These are phyloP conservation scores for Sonneratia caseolaris DNA, from an alignment of 345 rosid species.

Conservation along the genomic window DNA sequence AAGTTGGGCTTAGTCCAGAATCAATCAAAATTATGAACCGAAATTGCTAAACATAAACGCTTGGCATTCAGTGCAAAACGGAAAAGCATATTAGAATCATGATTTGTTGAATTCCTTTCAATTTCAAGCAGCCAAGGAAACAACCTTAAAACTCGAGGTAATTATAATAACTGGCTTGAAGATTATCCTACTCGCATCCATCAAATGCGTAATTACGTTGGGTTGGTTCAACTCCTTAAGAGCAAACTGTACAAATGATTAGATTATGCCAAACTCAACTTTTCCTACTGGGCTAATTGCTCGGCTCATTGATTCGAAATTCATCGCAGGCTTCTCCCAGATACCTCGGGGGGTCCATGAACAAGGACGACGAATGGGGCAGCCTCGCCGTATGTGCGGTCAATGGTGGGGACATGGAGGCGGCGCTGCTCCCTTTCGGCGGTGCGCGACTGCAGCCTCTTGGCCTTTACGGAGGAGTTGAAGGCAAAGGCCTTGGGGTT, in stretches of 20 bases:
- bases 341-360: slow-evolving; percentile 87
- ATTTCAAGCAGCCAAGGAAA: not conserved
- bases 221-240: not conserved
- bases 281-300: not conserved
- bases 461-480: slow-evolving; percentile 52
- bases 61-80: not conserved
- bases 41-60: not conserved
- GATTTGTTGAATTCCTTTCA: not conserved
- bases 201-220: not conserved
- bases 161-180: not conserved
- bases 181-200: not conserved
- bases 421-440: slow-evolving; percentile 83
- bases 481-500: slow-evolving; percentile 80
- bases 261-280: not conserved
- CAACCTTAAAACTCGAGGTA: not conserved
- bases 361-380: slow-evolving; percentile 84
- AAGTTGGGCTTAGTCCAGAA: not conserved
- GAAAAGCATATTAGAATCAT: not conserved
- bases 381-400: slow-evolving; percentile 71
- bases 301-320: not conserved
- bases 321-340: not conserved
- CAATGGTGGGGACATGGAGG: slow-evolving; percentile 66
- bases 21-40: not conserved
- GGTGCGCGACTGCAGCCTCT: slow-evolving; percentile 49
- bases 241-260: not conserved